Conservation (phyloP, 164 flowering plant species). For the Vitis labrusca region DNA sequence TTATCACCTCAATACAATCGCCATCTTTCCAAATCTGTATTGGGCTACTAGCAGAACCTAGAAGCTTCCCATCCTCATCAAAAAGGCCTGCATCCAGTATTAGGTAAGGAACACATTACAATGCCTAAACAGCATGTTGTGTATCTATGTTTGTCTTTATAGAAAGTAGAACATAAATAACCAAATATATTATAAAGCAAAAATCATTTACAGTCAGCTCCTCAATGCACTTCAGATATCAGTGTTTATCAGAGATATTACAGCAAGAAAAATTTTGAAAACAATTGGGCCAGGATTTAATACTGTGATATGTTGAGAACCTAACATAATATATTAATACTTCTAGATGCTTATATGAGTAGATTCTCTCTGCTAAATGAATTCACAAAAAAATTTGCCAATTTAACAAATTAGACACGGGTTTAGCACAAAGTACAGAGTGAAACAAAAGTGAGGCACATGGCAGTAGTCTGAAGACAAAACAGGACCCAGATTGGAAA, state of each 20-base stretch:
- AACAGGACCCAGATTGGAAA: background rate
- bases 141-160: background rate
- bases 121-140: background rate
- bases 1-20: slow-evolving; percentile 78
- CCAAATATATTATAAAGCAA: no score
- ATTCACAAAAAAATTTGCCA: background rate
- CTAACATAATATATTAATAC: background rate
- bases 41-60: slow-evolving; percentile 87
- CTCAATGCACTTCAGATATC: background rate
- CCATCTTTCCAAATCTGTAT: slow-evolving; percentile 98
- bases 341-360: background rate
- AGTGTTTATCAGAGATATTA: background rate
- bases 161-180: no score
- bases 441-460: background rate
- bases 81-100: slow-evolving; percentile 63
- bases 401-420: background rate
- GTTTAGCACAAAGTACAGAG: background rate
- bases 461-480: background rate
- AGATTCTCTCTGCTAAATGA: background rate
- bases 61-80: slow-evolving; percentile 76
- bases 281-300: background rate
- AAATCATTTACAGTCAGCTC: background rate
- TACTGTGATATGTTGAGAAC: no score
- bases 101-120: background rate
- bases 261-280: background rate